phyloP scores from a whole-genome alignment of 768 basidiomycete species.

The Fomitopsis serialis region DNA sequence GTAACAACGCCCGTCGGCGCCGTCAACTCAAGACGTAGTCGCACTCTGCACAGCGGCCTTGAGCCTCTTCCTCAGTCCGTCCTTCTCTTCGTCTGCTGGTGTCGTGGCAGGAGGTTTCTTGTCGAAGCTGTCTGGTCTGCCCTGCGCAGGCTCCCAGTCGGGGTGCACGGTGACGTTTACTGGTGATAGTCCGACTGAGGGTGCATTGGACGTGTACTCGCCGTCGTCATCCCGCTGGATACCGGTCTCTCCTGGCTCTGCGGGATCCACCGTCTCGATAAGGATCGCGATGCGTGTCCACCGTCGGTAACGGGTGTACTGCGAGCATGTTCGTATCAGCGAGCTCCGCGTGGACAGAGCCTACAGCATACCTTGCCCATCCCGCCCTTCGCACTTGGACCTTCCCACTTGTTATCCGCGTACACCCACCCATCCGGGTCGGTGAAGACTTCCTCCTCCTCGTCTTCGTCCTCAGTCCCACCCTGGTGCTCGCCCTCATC shows the following conservation, averaged over 20 bases:
- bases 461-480: slow-evolving; percentile 10
- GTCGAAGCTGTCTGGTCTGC: background rate
- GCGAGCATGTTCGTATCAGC: slow-evolving; percentile 1
- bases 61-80: slow-evolving; percentile 17
- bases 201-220: background rate
- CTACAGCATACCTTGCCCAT: slow-evolving; percentile 64
- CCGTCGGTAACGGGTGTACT: slow-evolving; percentile 82
- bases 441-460: slow-evolving; percentile 50
- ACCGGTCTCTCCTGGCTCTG: slow-evolving; percentile 28
- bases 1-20: no score
- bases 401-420: slow-evolving; percentile 95
- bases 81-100: slow-evolving; percentile 12
- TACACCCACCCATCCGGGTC: slow-evolving; percentile 93
- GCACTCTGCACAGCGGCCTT: slow-evolving; percentile 21
- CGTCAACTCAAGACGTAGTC: background rate
- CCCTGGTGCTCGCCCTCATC: slow-evolving; percentile 10
- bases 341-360: background rate
- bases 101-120: background rate
- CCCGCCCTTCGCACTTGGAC: slow-evolving; percentile 65
- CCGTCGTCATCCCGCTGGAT: slow-evolving; percentile 15
- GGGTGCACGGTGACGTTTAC: background rate
- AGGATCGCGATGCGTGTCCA: slow-evolving; percentile 86
- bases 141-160: background rate
- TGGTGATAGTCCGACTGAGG: background rate
- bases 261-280: slow-evolving; percentile 61